Base-by-base conservation (phyloP, 768 basidiomycete species). In the Suillus occidentalis region DNA sequence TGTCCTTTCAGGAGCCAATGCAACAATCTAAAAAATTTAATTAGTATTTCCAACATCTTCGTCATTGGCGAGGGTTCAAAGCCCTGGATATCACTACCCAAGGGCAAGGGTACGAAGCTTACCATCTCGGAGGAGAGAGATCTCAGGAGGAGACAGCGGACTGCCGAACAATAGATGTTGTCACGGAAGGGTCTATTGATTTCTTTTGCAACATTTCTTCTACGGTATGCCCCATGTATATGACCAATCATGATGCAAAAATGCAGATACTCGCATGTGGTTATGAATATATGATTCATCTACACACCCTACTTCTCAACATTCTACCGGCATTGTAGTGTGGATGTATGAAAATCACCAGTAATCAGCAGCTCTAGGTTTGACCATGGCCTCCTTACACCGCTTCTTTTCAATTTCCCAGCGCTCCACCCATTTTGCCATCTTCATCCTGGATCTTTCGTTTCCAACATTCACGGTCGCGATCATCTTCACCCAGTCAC, bases 121-220 rank as follows among this genome's bases (percentile, higher is more conserved):
- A 95, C 95, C 67, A 99, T 99, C 75, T 88, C 96, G 18, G 94
- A 96, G 85, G 94, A 98, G 86, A 87, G 96, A 73, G 96, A 97
- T 82, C 84, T 88, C 77, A 88, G 90, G 85, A 89, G 96, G 84
- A 92, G 88, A 83, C 82, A 82, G 75, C 87, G 87, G 62, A 85
- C 88, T 70, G 82, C 87, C 55, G 91, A 90, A 76, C 81, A 89
- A 78, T 87, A 85, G 80, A 79, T 68, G 71, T 63, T 64, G 37
- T 62, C 65, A n/a, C 18, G 12, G 64, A 56, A 13, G 22, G 2
- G 59, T 65, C 61, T 61, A 59, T 50, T 50, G 16, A 22, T 64
- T 39, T 63, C 49, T 60, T 45, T 60, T 63, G 34, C 62, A 22
- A 65, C 62, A 66, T 65, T 61, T 31, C 47, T 42, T 61, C 43